A percentile compares a stretch with the other conserved stretches of the same genome.
These are phyloP conservation scores for Tetrahymena thermophila DNA, from an alignment of 73 alveolate genomes.

Conservation along the genomic window DNA sequence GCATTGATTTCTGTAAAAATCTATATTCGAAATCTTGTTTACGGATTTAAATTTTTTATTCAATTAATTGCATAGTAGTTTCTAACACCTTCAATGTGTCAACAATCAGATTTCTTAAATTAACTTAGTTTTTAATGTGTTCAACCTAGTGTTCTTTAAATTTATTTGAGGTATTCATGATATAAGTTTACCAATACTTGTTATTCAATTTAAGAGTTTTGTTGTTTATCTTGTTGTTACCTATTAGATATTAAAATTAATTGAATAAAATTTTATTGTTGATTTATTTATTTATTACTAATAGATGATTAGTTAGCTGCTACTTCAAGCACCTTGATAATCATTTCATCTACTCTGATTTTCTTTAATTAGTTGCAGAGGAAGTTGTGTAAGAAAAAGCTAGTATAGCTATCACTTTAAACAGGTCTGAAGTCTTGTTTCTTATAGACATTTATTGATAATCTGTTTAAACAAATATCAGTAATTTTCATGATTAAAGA, in stretches of 20 bases:
- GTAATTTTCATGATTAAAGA: neutral
- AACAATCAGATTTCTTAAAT: neutral
- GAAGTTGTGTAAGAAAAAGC: neutral
- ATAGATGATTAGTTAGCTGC: neutral
- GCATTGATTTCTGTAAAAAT: neutral
- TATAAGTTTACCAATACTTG: neutral
- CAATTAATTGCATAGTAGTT: neutral
- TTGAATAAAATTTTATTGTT: neutral
- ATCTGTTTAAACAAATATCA: neutral
- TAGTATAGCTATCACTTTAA: neutral
- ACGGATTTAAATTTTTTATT: neutral
- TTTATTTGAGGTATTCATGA: neutral
- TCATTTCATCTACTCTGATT: neutral
- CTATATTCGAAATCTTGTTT: neutral
- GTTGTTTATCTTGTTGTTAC: neutral
- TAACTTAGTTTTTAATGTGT: neutral
- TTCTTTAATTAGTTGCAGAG: neutral
- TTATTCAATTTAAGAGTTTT: neutral
- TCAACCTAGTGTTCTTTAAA: neutral
- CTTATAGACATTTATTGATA: neutral
- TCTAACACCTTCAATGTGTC: neutral
- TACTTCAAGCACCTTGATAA: neutral
- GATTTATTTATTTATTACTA: neutral
- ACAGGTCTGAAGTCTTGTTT: neutral
- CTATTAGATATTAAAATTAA: neutral